Base-by-base conservation (phyloP, 164 flowering plant genomes). In the Aristolochia contorta region DNA sequence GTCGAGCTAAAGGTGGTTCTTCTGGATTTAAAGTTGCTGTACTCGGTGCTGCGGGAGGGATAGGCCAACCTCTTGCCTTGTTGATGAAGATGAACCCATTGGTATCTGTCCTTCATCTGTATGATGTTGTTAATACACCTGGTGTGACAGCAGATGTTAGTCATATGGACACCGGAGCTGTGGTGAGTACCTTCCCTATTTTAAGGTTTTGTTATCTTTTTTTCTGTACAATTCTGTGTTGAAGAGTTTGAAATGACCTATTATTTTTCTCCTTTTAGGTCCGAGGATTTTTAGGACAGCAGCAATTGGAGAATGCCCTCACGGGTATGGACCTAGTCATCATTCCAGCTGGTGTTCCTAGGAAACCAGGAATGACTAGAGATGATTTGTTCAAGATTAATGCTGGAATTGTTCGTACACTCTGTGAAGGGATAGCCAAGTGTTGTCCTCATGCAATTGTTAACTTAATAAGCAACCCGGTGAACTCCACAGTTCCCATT, bases 291-390 rank as follows among this genome's bases (percentile, higher is more conserved):
- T 71, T 93, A 60, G 97, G 97, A 53, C 86, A 80, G 61, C 72
- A 66, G 33, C 91, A 93, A 69, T 71, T 93, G 69, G 93, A 86
- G 71, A 84, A 72, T 58, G 97, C 97, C 10, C 85, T 93, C 45
- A 79, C 85, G 3, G 99, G 97, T 65, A 88, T 94, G 97, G 95
- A 94, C 69, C 89, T 90, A 63, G 88, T 90, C 18, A 77, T 94
- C 15, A 91, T 94, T 69, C 99, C 99, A n/a, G 97, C 97, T 45
- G 99, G 99, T 50, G 93, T 91, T 65, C 99, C 97, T 15, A 78
- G 99, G 65, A 94, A 94, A 67, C 99, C 99, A 43, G 99, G 99
- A 67, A 93, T 93, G 99, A 88, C 99, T 47, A 86, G 99, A 71
- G 97, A 93, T 69, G 99, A 93, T 77, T 76, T 90, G 56, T 93